phyloP scores from a whole-genome alignment of 2,329 filamentous ascomycete genomes.

The Phialophora tarda region DNA sequence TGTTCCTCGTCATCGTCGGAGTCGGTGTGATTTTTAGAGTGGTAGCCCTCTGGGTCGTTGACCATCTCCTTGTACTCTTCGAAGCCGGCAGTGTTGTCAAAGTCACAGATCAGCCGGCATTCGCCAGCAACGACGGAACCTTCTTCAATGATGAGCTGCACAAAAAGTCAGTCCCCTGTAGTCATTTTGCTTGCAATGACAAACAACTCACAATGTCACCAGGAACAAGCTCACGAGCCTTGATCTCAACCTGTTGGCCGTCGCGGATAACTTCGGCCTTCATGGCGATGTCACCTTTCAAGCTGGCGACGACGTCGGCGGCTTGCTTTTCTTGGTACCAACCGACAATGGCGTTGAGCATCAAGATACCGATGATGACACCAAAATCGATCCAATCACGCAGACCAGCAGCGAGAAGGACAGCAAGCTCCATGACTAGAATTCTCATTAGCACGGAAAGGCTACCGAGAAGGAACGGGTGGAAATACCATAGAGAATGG shows the following conservation, averaged over 20 bases:
- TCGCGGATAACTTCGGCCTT: constrained; percentile 71
- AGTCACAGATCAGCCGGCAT: constrained; percentile 74
- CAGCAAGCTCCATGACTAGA: constrained; percentile 76
- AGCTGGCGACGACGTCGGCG: constrained; percentile 73
- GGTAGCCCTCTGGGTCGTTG: constrained; percentile 62
- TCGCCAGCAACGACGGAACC: constrained; percentile 73
- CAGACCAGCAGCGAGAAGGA: constrained; percentile 74
- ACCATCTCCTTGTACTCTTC: constrained; percentile 70
- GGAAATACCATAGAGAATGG: constrained; percentile 75
- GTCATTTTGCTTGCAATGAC: background rate
- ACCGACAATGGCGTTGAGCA: constrained; percentile 76
- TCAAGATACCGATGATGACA: constrained; percentile 76
- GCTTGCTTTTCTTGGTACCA: constrained; percentile 84
- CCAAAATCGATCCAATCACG: constrained; percentile 78
- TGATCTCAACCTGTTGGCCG: constrained; percentile 70
- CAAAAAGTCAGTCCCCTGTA: constrained; percentile 33
- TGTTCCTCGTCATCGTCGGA: constrained; percentile 66
- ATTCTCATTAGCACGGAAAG: constrained; percentile 12
- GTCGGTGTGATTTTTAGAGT: constrained; percentile 63
- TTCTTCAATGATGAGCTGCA: constrained; percentile 71
- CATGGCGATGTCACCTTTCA: constrained; percentile 82
- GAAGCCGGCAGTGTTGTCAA: constrained; percentile 70
- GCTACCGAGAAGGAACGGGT: background rate
- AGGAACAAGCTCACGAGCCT: constrained; percentile 74
- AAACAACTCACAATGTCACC: constrained; percentile 70